phyloP scores from a whole-genome alignment of 352 stramenopile genomes.

The Globisporangium spiculum region DNA sequence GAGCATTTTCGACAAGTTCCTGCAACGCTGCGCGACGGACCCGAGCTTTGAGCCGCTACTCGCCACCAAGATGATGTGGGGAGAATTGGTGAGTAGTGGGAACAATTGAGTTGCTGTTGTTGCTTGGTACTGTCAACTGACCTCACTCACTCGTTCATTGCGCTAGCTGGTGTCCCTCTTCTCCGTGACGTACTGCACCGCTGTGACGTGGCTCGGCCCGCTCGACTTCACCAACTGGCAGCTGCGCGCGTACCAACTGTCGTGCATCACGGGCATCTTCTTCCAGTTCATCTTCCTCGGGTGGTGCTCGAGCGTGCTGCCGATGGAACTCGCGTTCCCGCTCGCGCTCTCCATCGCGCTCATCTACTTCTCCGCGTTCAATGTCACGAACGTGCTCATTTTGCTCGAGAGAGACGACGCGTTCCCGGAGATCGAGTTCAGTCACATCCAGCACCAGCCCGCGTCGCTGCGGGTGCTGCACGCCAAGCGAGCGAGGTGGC shows the following conservation, averaged over 20 bases:
- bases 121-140: background rate
- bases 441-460: background rate
- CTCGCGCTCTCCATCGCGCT: constrained; percentile 27
- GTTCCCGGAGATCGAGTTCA: constrained; percentile 5
- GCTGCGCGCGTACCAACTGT: constrained; percentile 33
- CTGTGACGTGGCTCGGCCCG: constrained; percentile 47
- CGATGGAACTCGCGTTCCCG: constrained; percentile 31
- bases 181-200: constrained; percentile 35
- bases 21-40: constrained; percentile 25
- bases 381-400: constrained; percentile 55
- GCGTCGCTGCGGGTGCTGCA: constrained; percentile 13
- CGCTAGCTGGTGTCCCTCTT: constrained; percentile 47
- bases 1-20: constrained; percentile 23
- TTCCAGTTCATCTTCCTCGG: constrained; percentile 40
- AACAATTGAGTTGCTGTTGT: background rate
- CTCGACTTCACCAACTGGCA: constrained; percentile 55
- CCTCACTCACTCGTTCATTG: background rate
- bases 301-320: constrained; percentile 25
- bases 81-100: constrained; percentile 29
- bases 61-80: constrained; percentile 29
- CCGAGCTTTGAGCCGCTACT: constrained; percentile 27
- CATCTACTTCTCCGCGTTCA: constrained; percentile 52
- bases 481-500: constrained; percentile 25
- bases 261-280: constrained; percentile 30
- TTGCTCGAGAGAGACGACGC: constrained; percentile 40